These are phyloP conservation scores for Cladosporium sp. DNA, from an alignment of 2,329 filamentous ascomycete genomes.

Conservation along the genomic window DNA sequence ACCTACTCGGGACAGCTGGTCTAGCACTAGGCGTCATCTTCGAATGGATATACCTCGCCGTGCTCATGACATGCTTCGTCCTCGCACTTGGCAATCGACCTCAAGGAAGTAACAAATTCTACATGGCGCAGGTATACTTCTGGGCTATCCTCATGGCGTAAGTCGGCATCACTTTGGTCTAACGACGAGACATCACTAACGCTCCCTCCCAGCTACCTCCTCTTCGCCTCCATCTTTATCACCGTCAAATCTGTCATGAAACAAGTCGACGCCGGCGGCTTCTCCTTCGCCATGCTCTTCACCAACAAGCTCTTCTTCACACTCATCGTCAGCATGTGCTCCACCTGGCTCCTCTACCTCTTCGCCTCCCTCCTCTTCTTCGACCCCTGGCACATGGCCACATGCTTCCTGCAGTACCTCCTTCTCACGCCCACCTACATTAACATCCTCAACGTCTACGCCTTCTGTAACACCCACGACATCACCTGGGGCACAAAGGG, in stretches of 20 bases:
- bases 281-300: conserved; percentile 71
- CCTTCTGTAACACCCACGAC: conserved; percentile 97
- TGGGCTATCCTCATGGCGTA: conserved; percentile 94
- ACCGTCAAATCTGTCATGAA: conserved; percentile 78
- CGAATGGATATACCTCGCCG: conserved; percentile 92
- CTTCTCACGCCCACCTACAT: conserved; percentile 94
- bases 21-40: conserved; percentile 83
- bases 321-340: conserved; percentile 84
- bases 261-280: conserved; percentile 59
- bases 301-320: conserved; percentile 88
- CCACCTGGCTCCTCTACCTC: conserved; percentile 91
- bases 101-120: conserved; percentile 87
- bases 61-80: conserved; percentile 90
- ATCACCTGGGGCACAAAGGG: conserved; percentile 98
- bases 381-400: conserved; percentile 99
- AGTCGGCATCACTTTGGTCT: conserved; percentile 33
- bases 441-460: conserved; percentile 98
- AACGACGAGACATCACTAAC: background rate
- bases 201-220: conserved; percentile 61
- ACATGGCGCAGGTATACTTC: conserved; percentile 97
- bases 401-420: conserved; percentile 88
- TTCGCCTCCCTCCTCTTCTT: conserved; percentile 89
- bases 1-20: conserved; percentile 72
- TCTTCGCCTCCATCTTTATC: conserved; percentile 93
- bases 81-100: conserved; percentile 91